Evolutionary conservation across 306 rosid genomes (phyloP).

Genomic region (Cajanus cajan): DNA sequence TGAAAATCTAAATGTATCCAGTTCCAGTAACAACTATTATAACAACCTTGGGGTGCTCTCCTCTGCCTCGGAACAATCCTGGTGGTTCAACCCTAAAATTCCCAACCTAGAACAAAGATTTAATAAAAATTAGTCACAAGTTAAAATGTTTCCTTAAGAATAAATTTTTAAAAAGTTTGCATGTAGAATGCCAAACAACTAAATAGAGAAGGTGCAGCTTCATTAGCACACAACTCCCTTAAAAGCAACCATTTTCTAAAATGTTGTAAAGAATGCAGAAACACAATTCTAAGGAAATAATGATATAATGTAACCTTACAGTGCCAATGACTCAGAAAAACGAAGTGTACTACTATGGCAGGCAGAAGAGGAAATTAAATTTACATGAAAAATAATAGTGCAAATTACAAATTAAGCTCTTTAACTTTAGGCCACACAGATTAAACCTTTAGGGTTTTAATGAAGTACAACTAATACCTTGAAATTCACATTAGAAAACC

Average conservation of each 20-base stretch:
- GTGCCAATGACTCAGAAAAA: slow-evolving; percentile 2
- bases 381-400: neutral
- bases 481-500: neutral
- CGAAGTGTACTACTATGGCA: neutral
- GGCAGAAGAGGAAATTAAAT: neutral
- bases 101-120: slow-evolving; percentile 70
- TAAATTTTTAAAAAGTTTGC: neutral
- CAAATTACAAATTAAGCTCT: neutral
- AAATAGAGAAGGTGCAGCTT: slow-evolving; percentile 16
- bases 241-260: slow-evolving; percentile 13
- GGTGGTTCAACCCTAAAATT: slow-evolving; percentile 99
- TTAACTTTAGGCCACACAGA: neutral
- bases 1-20: neutral
- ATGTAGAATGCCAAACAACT: neutral
- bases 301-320: slow-evolving; percentile 16
- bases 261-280: neutral
- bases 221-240: slow-evolving; percentile 17
- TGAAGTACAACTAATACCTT: neutral
- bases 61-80: slow-evolving; percentile 97
- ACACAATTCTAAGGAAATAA: slow-evolving; percentile 1
- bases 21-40: slow-evolving; percentile 16
- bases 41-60: slow-evolving; percentile 98
- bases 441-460: neutral
- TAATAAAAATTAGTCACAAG: slow-evolving; percentile 8
- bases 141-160: neutral